These are phyloP conservation scores for Solanum pimpinellifolium DNA, from an alignment of 257 asterid species.

Conservation along the genomic window DNA sequence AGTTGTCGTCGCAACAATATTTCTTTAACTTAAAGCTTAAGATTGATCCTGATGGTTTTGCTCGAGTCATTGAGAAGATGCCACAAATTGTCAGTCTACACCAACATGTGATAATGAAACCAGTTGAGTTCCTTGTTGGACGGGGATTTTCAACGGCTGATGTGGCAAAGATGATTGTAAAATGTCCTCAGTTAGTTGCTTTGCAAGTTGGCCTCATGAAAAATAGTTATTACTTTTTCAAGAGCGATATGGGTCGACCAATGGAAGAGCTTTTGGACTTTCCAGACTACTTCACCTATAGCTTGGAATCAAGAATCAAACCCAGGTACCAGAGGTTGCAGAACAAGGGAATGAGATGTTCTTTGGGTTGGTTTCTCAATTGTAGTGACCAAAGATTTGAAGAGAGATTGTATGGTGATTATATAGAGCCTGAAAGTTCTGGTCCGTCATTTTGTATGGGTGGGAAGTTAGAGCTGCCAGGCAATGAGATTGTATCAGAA, in stretches of 20 bases:
- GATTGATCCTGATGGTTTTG: constrained; percentile 81
- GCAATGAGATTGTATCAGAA: constrained; percentile 46
- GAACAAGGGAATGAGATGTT: constrained; percentile 65
- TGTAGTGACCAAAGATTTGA: constrained; percentile 91
- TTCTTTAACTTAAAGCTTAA: constrained; percentile 82
- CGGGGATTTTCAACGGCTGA: constrained; percentile 45
- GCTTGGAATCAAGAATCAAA: constrained; percentile 78
- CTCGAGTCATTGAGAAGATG: constrained; percentile 62
- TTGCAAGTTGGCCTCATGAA: constrained; percentile 78
- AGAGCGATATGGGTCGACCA: constrained; percentile 72
- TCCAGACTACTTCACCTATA: constrained; percentile 85
- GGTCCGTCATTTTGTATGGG: constrained; percentile 85
- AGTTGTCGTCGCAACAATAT: constrained; percentile 74
- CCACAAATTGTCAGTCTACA: constrained; percentile 78
- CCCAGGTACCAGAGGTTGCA: constrained; percentile 71
- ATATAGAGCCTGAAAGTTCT: constrained; percentile 62
- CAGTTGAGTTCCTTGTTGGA: constrained; percentile 63
- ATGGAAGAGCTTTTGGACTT: constrained; percentile 66
- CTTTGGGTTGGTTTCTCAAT: constrained; percentile 87
- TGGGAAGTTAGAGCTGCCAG: constrained; percentile 73
- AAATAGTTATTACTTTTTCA: constrained; percentile 73
- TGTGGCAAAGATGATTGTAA: constrained; percentile 66
- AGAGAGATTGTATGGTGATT: constrained; percentile 71
- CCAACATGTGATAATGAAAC: constrained; percentile 73
- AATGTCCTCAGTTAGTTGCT: constrained; percentile 81